Conservation (phyloP, 2,329 filamentous ascomycete species). For the Cryphonectria radicalis region DNA sequence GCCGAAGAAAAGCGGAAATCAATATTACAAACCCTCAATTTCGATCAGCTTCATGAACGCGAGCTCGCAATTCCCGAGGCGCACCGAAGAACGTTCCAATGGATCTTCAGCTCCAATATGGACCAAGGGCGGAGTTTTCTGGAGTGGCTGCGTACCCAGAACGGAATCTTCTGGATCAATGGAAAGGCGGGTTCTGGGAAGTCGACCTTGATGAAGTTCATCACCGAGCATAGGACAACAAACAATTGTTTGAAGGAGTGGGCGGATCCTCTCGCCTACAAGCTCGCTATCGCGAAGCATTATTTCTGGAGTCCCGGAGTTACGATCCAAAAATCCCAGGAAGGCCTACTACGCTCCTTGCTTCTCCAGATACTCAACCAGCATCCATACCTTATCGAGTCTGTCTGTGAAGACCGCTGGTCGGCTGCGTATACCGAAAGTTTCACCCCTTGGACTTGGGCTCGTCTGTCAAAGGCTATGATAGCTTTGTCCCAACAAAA, state of each 20-base stretch:
- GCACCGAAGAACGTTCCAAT: constrained; percentile 17
- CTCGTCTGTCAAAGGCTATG: constrained; percentile 6
- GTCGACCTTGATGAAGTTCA: constrained; percentile 22
- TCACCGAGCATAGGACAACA: constrained; percentile 8
- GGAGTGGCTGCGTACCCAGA: constrained; percentile 18
- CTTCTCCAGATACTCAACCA: constrained; percentile 22
- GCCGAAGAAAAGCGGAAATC: not conserved
- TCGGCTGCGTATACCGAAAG: not conserved
- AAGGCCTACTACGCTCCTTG: constrained; percentile 21
- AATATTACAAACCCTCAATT: constrained; percentile 12
- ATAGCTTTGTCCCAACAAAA: not conserved
- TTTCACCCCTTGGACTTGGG: constrained; percentile 10
- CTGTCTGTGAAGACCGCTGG: constrained; percentile 10
- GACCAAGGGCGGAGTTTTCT: not conserved
- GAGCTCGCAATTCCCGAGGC: constrained; percentile 18
- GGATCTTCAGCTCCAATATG: constrained; percentile 5
- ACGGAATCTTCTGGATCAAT: constrained; percentile 17
- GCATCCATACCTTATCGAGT: constrained; percentile 12
- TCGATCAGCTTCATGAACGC: constrained; percentile 12
- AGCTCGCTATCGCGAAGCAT: constrained; percentile 13
- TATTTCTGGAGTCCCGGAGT: constrained; percentile 28
- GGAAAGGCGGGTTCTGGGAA: constrained; percentile 22
- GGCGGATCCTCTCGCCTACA: not conserved
- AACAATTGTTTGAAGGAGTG: constrained; percentile 1
- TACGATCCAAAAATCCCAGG: constrained; percentile 22